phyloP scores from a whole-genome alignment of 176 grass and related monocot genomes.

The Ensete glaucum region DNA sequence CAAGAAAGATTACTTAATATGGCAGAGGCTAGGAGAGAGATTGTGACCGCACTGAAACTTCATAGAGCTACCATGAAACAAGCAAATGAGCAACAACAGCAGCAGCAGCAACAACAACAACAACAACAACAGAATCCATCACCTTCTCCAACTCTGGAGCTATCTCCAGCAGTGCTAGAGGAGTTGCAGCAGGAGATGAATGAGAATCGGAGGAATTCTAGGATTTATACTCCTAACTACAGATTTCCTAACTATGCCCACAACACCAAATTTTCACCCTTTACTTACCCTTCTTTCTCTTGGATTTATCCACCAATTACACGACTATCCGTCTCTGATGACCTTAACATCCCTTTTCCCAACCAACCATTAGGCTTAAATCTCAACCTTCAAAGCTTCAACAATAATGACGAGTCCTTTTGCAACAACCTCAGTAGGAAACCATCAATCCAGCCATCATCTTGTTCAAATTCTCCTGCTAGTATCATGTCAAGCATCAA shows the following conservation, averaged over 20 bases:
- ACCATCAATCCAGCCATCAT: conserved; percentile 26
- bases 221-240: neutral
- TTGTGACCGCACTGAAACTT: conserved; percentile 81
- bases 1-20: conserved; percentile 94
- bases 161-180: conserved; percentile 9
- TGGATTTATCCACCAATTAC: conserved; percentile 24
- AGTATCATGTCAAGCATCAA: neutral
- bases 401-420: conserved; percentile 16
- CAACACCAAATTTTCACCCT: conserved; percentile 13
- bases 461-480: conserved; percentile 37
- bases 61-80: conserved; percentile 92
- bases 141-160: conserved; percentile 29
- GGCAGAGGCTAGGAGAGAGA: conserved; percentile 94
- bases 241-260: conserved; percentile 29
- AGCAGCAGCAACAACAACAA: neutral
- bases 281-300: conserved; percentile 26
- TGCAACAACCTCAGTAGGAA: conserved; percentile 6
- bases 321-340: conserved; percentile 24
- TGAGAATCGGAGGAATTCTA: neutral
- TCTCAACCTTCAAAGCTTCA: conserved; percentile 78
- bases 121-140: neutral
- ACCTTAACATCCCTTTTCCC: conserved; percentile 37
- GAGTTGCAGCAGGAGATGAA: conserved; percentile 12
- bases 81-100: conserved; percentile 68
- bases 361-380: conserved; percentile 70